Evolutionary conservation across 768 basidiomycete species (phyloP).

Genomic region (Boletus sensibilis): DNA sequence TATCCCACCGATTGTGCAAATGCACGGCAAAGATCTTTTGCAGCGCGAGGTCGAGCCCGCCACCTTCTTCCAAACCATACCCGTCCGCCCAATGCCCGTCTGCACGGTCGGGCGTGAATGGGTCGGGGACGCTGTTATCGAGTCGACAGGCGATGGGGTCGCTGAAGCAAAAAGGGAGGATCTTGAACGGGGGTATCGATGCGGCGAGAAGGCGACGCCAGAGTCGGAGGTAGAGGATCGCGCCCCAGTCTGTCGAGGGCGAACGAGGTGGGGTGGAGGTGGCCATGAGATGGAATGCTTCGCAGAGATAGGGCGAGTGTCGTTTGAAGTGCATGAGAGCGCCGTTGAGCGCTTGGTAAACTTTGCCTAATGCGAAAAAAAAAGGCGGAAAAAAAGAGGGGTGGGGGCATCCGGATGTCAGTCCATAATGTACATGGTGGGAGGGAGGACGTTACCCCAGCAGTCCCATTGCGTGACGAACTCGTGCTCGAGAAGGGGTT

Average conservation of each 20-base stretch:
- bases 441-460: conserved; percentile 59
- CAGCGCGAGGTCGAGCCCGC: conserved; percentile 61
- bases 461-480: conserved; percentile 99
- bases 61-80: conserved; percentile 56
- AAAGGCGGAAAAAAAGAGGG: not conserved
- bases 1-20: conserved; percentile 95
- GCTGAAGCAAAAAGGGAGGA: conserved; percentile 93
- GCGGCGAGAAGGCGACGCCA: conserved; percentile 79
- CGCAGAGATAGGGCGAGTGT: conserved; percentile 94
- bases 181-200: conserved; percentile 80
- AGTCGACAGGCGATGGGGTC: conserved; percentile 88
- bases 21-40: conserved; percentile 82
- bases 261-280: conserved; percentile 69
- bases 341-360: conserved; percentile 81
- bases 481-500: conserved; percentile 87
- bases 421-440: not conserved
- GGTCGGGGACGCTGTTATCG: conserved; percentile 91
- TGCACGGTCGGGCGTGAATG: conserved; percentile 60
- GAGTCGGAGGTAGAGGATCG: conserved; percentile 85
- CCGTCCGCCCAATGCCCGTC: conserved; percentile 60
- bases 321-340: conserved; percentile 90
- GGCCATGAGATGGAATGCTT: conserved; percentile 90
- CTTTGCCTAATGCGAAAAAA: conserved; percentile 50
- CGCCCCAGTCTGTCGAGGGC: conserved; percentile 92
- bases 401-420: conserved; percentile 1